Percentiles rank a stretch among this genome's conserved stretches.
Evolutionary conservation across 805 yeast genomes (phyloP).

Genomic region (Candida hispaniensis): DNA sequence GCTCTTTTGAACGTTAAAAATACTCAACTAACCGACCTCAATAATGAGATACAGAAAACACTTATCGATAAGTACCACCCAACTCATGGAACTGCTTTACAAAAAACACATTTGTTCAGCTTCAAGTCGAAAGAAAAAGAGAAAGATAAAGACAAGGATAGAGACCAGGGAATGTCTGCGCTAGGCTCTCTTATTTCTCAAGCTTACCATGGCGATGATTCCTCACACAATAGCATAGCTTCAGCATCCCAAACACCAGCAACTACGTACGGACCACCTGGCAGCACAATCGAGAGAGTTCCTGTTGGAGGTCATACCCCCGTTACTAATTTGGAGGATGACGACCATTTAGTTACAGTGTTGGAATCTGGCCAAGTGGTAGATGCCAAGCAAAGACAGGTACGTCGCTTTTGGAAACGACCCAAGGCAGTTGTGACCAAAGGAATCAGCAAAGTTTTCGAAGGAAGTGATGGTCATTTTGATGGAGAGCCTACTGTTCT

Average conservation of each 20-base stretch:
- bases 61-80: constrained; percentile 27
- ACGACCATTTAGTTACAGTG: constrained; percentile 26
- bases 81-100: constrained; percentile 12
- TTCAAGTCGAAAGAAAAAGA: too few species aligned
- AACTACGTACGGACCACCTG: constrained; percentile 11
- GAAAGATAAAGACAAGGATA: constrained; percentile 3
- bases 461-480: constrained; percentile 19
- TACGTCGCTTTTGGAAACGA: constrained; percentile 28
- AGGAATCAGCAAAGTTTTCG: constrained; percentile 28
- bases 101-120: constrained; percentile 3
- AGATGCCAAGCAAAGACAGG: constrained; percentile 21
- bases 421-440: constrained; percentile 32
- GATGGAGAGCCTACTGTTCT: constrained; percentile 3
- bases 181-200: constrained; percentile 12
- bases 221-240: constrained; percentile 1
- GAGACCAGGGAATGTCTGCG: constrained; percentile 6
- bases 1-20: constrained; percentile 27
- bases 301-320: constrained; percentile 13
- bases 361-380: constrained; percentile 22
- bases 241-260: constrained; percentile 2
- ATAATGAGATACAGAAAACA: constrained; percentile 30
- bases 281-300: constrained; percentile 13
- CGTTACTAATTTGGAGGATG: constrained; percentile 18
- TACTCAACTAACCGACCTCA: constrained; percentile 31
- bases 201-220: constrained; percentile 15